Evolutionary conservation across 2,329 filamentous ascomycete genomes (phyloP), one percentile per base, ranked within the genome.

Genomic region (Arthrobotrys conoides): DNA sequence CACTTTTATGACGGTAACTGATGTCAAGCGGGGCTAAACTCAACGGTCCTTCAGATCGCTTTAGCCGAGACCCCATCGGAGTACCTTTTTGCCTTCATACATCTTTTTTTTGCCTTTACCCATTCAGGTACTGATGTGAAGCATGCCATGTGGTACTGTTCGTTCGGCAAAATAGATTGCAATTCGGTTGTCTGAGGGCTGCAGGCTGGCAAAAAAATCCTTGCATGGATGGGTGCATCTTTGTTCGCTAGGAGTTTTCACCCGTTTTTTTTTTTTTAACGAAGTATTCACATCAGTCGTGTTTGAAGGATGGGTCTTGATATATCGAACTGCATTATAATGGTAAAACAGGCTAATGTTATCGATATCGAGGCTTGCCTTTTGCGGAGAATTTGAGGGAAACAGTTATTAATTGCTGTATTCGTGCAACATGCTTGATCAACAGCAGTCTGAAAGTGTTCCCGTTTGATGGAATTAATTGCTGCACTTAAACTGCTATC

Each of bases 21-120:
- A 71, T 77, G 67, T 71, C 59, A 71, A 71, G 73, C 67, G 73
- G 73, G 73, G 73, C 61, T 71, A 77, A 77, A 71, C 53, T 51
- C 48, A 64, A 44, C 66, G 36, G 57, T 27, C 20, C 36, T 33
- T 5, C 24, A 30, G 12, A 22, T 57, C 46, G 65, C 57, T 69
- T 77, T 77, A 77, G 65, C 73, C 73, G 73, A 67, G 64, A 48
- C 57, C 67, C 53, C 63, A 14, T 10, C 5, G 20, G 18, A 27
- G 27, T 24, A 20, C n/a, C n/a, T 9, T 55, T 76, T 71, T 71
- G 66, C 66, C 66, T 71, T 24, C 53, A 59, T 30, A 38, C 44
- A 46, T n/a, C 20, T 55, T 20, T 48, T 24, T n/a, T 51, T 59
- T 51, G 72, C 64, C 65, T 71, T 71, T 70, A 41, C 73, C 73